These are phyloP conservation scores for Umbellularia californica DNA, from an alignment of 164 flowering plant species.

Conservation along the genomic window DNA sequence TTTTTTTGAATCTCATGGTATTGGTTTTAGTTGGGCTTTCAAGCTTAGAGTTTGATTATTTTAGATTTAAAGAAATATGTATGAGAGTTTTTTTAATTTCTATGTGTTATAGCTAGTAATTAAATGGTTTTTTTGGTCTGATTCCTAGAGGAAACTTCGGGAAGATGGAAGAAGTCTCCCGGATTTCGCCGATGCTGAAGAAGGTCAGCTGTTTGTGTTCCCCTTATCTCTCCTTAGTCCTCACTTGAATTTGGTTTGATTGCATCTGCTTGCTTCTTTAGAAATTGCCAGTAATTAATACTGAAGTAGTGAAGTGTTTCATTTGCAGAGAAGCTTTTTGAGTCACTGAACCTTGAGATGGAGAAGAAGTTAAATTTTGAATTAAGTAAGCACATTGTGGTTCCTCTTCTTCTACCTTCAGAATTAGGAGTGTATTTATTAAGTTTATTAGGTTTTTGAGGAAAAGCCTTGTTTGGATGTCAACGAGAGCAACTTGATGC, in stretches of 20 bases:
- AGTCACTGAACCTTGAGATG: constrained; percentile 65
- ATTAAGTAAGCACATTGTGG: constrained; percentile 41
- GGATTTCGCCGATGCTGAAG: constrained; percentile 90
- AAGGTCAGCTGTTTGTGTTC: constrained; percentile 40
- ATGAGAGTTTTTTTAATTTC: not conserved
- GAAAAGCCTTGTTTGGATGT: not conserved
- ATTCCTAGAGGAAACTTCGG: constrained; percentile 61
- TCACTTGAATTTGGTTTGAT: not conserved
- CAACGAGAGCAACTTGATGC: not conserved
- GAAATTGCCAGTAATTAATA: not conserved
- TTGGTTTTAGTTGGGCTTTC: not conserved
- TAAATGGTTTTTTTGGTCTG: not conserved
- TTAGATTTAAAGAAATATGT: not conserved
- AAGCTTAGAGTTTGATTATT: not conserved
- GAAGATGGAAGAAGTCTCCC: constrained; percentile 78
- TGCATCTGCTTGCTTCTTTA: not conserved
- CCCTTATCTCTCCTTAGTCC: not conserved
- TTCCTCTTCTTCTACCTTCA: constrained; percentile 1
- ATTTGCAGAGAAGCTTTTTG: constrained; percentile 67
- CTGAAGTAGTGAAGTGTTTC: not conserved
- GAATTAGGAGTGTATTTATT: not conserved
- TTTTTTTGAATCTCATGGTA: not conserved
- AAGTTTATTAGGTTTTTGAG: not conserved
- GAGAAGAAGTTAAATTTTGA: constrained; percentile 58
- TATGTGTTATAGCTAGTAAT: not conserved